Evolutionary conservation across 2,329 filamentous ascomycete genomes (phyloP), one percentile per base, ranked within the genome.

Genomic region (Stachybotrys chartarum): DNA sequence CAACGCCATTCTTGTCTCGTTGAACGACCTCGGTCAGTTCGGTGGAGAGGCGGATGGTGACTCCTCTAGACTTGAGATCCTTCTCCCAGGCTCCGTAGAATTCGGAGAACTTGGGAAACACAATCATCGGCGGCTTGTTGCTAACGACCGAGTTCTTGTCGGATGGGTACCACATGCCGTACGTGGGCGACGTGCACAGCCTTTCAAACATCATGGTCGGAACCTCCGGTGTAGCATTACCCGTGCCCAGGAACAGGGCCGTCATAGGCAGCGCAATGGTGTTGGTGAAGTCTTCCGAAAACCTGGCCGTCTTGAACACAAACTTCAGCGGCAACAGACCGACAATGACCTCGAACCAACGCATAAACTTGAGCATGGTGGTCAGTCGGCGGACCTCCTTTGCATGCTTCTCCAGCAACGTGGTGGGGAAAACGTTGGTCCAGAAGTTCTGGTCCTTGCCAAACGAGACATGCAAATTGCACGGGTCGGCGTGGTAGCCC

Each of bases 161-260:
- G 0, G 72, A 63, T 50, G 80, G 78, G 58, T 80, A 82, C 79
- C 79, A 83, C 52, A 83, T 71, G 67, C 56, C 75, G 72, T 73
- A 80, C 75, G 56, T 78, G 74, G 3, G 77, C 75, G 56, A 79
- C 72, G 59, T 79, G 56, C 80, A 81, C 0, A 83, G 64, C 5
- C 79, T 68, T 63, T 83, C 79, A 4, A 89, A 70, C 45, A 90
- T 81, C 32, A 85, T 84, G 53, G 78, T 79, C 0, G 85, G 81
- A 0, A 88, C 85, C 60, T 88, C 82, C 0, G 85, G 82, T 0
- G 85, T 85, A 59, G 86, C 83, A 57, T 88, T 88, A 2, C 86
- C 85, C 0, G 86, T 88, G 1, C 86, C 86, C 0, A 90, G 72
- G 63, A 90, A 88, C 6, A 72, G 62, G 1, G 70, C 70, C 3